Evolutionary conservation across 1,284 basidiomycete species (phyloP).

Genomic region (Jaminaea rosea): DNA sequence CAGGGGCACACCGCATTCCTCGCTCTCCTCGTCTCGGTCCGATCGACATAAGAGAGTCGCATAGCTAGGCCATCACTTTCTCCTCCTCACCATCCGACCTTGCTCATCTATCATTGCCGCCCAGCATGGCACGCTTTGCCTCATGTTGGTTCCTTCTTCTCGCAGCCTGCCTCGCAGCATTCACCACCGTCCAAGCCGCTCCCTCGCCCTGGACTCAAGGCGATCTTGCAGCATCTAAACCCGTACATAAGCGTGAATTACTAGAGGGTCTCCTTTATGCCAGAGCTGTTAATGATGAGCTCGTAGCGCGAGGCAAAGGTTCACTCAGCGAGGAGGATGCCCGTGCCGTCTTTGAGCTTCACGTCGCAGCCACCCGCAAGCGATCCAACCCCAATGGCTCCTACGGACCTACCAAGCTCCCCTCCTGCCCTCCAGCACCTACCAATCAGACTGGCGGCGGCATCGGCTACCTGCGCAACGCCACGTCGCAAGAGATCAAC

Average conservation of each 20-base stretch:
- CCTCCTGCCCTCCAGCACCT: constrained; percentile 22
- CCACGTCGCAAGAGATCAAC: constrained; percentile 18
- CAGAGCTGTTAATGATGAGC: background rate
- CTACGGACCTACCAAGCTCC: constrained; percentile 26
- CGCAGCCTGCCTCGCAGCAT: too few relatives aligned
- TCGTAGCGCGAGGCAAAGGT: background rate
- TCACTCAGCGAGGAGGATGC: background rate
- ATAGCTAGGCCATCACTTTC: too few relatives aligned
- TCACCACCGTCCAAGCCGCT: too few relatives aligned
- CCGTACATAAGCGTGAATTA: background rate
- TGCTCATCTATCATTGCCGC: too few relatives aligned
- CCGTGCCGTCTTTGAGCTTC: background rate
- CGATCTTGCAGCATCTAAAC: too few relatives aligned
- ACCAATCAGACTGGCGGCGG: constrained; percentile 14
- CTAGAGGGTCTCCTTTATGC: background rate
- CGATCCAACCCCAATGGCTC: constrained; percentile 19
- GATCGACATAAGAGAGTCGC: too few relatives aligned
- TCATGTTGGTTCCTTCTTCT: too few relatives aligned
- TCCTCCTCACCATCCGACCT: too few relatives aligned
- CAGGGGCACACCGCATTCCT: too few relatives aligned
- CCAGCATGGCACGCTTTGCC: too few relatives aligned
- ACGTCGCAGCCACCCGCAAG: background rate
- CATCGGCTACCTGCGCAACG: constrained; percentile 30
- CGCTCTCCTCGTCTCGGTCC: too few relatives aligned
- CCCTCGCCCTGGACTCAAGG: too few relatives aligned